Conservation (phyloP, 257 asterid genomes). For the Misopates orontium region DNA sequence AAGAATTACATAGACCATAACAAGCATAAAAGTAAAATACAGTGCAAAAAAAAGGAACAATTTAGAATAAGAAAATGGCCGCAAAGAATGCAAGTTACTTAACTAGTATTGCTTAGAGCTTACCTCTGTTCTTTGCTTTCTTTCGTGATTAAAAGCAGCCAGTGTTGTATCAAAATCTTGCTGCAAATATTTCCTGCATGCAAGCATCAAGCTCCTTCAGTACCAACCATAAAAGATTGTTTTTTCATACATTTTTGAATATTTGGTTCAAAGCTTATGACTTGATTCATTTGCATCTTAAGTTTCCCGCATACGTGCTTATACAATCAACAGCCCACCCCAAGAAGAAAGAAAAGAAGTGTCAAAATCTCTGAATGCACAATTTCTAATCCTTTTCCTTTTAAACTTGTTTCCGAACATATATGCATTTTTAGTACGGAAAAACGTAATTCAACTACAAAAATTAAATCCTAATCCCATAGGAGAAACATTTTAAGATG, state of each 20-base stretch:
- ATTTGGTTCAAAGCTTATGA: constrained; percentile 14
- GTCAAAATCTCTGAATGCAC: no score
- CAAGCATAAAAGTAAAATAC: no score
- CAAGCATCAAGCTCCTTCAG: constrained; percentile 24
- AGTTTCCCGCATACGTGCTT: no score
- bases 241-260: not conserved
- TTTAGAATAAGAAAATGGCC: no score
- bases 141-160: constrained; percentile 81
- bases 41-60: no score
- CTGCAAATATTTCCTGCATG: constrained; percentile 74
- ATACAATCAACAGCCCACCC: no score
- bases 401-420: no score
- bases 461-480: not conserved
- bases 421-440: not conserved
- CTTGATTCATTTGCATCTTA: not conserved
- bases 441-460: constrained; percentile 16
- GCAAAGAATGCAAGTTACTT: no score
- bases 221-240: constrained; percentile 21
- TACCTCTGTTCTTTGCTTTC: constrained; percentile 87
- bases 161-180: constrained; percentile 91
- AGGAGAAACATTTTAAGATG: not conserved
- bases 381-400: no score
- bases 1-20: no score
- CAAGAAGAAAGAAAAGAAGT: no score
- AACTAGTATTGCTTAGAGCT: not conserved